Conservation (phyloP, 2,329 filamentous ascomycete genomes). For the Trichophyton simii region DNA sequence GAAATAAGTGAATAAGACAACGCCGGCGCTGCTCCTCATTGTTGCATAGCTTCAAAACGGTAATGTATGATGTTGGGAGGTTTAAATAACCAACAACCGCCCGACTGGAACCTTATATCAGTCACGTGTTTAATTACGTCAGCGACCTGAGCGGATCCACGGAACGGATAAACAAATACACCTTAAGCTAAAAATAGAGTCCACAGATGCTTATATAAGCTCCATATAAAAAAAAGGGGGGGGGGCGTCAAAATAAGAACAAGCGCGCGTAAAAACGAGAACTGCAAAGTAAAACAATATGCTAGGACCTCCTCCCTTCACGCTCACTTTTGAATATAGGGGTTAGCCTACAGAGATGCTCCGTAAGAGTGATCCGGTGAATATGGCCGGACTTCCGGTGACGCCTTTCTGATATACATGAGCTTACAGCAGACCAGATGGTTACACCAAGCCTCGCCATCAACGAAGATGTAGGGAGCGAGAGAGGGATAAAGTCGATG, state of each 20-base stretch:
- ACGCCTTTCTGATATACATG: not conserved
- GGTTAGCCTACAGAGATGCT: too few species aligned
- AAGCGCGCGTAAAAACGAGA: too few species aligned
- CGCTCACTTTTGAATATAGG: too few species aligned
- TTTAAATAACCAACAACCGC: not conserved
- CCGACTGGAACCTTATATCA: not conserved
- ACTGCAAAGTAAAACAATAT: too few species aligned
- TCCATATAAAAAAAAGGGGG: too few species aligned
- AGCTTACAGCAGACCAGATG: not conserved
- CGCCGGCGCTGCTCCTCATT: not conserved
- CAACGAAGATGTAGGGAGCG: not conserved
- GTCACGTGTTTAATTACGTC: not conserved
- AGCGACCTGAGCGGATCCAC: not conserved
- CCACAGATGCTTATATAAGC: too few species aligned
- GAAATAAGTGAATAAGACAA: not conserved
- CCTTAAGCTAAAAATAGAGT: too few species aligned
- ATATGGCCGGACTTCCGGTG: not conserved
- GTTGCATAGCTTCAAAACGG: too few species aligned
- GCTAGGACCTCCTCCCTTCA: too few species aligned
- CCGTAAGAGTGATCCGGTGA: not conserved
- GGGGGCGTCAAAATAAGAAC: too few species aligned
- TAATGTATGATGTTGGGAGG: too few species aligned
- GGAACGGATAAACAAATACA: not conserved
- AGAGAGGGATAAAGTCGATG: not conserved
- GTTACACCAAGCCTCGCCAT: not conserved